phyloP scores from a whole-genome alignment of 2,329 filamentous ascomycete genomes.

The Sclerotinia minor region DNA sequence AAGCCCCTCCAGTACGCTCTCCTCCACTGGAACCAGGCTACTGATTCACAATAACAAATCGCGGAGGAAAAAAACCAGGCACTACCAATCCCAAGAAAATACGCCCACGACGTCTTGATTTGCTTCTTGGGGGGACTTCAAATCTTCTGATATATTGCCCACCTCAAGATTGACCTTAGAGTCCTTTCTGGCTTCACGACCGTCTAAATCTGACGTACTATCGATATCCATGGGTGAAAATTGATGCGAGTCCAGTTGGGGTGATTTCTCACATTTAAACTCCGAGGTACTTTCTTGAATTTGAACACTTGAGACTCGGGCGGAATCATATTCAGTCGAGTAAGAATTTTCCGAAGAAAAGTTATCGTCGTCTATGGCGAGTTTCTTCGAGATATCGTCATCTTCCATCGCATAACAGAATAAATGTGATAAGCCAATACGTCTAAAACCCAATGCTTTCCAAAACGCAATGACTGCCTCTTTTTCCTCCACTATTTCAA shows the following conservation, averaged over 20 bases:
- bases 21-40: background rate
- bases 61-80: background rate
- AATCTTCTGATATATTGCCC: too few relatives aligned
- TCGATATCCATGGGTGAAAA: background rate
- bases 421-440: background rate
- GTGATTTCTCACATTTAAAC: background rate
- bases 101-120: background rate
- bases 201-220: too few relatives aligned
- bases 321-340: background rate
- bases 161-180: too few relatives aligned
- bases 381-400: background rate
- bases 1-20: background rate
- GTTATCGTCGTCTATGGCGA: background rate
- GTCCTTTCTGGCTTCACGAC: too few relatives aligned
- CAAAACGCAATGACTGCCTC: background rate
- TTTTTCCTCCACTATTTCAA: background rate
- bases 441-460: background rate
- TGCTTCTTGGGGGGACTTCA: too few relatives aligned
- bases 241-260: too few relatives aligned
- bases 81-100: too few relatives aligned
- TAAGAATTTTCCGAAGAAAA: background rate
- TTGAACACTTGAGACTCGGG: background rate
- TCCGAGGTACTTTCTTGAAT: too few relatives aligned
- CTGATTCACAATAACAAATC: background rate
- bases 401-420: constrained; percentile 2